Conservation (phyloP, 192 early-diverging fungal genomes). For the Umbelopsis ramanniana region DNA sequence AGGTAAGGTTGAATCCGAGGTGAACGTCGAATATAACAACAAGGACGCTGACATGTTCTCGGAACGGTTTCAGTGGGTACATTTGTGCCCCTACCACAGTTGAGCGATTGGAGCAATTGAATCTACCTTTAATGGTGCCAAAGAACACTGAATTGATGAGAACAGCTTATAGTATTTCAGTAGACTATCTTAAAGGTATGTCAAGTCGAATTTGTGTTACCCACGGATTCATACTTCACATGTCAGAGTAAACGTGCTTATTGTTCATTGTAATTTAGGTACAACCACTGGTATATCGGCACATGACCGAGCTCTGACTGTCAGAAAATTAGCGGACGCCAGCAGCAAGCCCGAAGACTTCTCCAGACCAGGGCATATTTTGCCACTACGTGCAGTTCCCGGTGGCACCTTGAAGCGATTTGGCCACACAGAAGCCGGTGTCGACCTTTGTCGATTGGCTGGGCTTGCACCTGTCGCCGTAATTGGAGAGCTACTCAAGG, state of each 20-base stretch:
- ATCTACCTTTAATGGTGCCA: conserved; percentile 94
- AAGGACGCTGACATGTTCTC: neutral
- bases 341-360: conserved; percentile 72
- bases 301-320: conserved; percentile 83
- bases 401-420: conserved; percentile 85
- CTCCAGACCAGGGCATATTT: conserved; percentile 89
- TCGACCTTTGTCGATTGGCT: conserved; percentile 88
- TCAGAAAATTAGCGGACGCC: conserved; percentile 76
- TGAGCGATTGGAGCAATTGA: conserved; percentile 80
- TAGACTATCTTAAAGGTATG: conserved; percentile 76
- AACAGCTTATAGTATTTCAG: conserved; percentile 94
- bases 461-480: conserved; percentile 84
- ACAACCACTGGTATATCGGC: conserved; percentile 98
- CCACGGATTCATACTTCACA: neutral
- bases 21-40: neutral
- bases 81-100: conserved; percentile 87
- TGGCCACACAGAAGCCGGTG: conserved; percentile 94
- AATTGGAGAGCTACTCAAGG: conserved; percentile 91
- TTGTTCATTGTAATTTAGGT: conserved; percentile 33
- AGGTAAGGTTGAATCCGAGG: conserved; percentile 56
- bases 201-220: neutral
- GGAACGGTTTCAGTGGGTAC: conserved; percentile 66
- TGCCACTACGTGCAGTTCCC: conserved; percentile 85
- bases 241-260: conserved; percentile 17
- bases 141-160: conserved; percentile 88